phyloP scores from a whole-genome alignment of 2,329 filamentous ascomycete species.

The Phaeosphaeriaceae sp. region DNA sequence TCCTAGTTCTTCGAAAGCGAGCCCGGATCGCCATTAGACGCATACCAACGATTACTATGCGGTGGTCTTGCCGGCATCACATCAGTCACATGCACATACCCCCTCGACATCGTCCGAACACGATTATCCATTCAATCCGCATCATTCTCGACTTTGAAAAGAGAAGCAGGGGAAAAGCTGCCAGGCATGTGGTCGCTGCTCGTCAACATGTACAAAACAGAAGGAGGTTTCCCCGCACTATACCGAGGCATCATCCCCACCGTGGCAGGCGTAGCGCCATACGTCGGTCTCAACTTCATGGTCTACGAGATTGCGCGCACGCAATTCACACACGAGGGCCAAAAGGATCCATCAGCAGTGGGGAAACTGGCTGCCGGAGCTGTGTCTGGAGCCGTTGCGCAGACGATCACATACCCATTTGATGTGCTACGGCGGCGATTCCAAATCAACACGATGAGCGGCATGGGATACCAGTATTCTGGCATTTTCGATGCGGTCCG shows the following conservation, averaged over 20 bases:
- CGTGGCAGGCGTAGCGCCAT: constrained; percentile 92
- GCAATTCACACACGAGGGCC: constrained; percentile 84
- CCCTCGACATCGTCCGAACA: constrained; percentile 95
- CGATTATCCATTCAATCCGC: constrained; percentile 95
- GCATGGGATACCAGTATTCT: constrained; percentile 96
- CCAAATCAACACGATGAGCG: constrained; percentile 99
- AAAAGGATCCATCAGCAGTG: constrained; percentile 78
- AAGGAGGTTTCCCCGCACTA: constrained; percentile 84
- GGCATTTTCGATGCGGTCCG: constrained; percentile 82
- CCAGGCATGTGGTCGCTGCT: constrained; percentile 94
- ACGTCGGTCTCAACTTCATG: constrained; percentile 98
- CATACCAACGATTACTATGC: constrained; percentile 81
- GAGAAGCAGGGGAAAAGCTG: constrained; percentile 59
- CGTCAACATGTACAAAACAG: constrained; percentile 83
- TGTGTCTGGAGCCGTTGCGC: constrained; percentile 92
- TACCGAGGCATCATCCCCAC: constrained; percentile 95
- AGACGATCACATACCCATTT: constrained; percentile 98
- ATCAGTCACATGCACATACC: constrained; percentile 93
- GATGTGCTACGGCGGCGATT: constrained; percentile 93
- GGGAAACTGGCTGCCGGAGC: constrained; percentile 90
- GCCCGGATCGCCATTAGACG: constrained; percentile 75
- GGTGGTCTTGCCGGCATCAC: constrained; percentile 93
- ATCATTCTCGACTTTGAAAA: constrained; percentile 81
- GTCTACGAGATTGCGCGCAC: constrained; percentile 89
- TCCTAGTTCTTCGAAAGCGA: constrained; percentile 75